Evolutionary conservation across 2,329 filamentous ascomycete genomes (phyloP), one percentile per base, ranked within the genome.

Genomic region (Colletotrichum melonis): DNA sequence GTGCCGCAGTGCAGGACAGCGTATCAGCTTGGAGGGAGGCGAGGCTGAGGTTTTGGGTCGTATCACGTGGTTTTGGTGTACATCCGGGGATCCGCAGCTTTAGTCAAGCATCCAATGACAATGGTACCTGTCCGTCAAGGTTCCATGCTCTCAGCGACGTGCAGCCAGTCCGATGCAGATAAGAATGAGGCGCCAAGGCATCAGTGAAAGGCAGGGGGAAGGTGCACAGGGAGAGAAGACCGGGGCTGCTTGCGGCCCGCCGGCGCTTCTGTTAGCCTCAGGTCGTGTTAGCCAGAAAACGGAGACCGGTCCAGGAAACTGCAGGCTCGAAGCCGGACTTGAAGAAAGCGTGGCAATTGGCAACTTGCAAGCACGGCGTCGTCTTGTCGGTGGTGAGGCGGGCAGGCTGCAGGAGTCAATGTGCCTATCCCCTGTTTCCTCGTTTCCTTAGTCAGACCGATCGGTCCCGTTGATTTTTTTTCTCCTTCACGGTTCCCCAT

Each of bases 301-400:
- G 70, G 70, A 73, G 62, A 11, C 54, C 19, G 19, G 42, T 49
- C 19, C 19, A 49, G 42, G 42, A 49, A 49, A n/a, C 19, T n/a
- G 42, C 42, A 26, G 49, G 16, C n/a, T 55, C 28, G 42, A 22
- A 42, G 38, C 14, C 4, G 4, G 38, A 14, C 14, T 16, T 19
- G 38, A 68, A 35, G 57, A 96, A 98, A 91, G 95, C 96, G 26
- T 24, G 26, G 52, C 38, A 42, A 42, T 16, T 42, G 14, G 38
- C 38, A 42, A 42, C 38, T 42, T 14, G 38, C 22, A 55, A 55
- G 22, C 42, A 49, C 42, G 7, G n/a, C 42, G 42, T 32, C 32
- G 11, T 32, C 4, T 12, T 12, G 32, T 32, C 32, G 32, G 32
- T 32, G 32, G 32, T 8, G 42, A 49, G 42, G 42, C 42, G 7